Percentiles rank a stretch among this genome's conserved stretches.
phyloP scores from a whole-genome alignment of 805 yeast genomes.

The Isabelozyma rhagii region DNA sequence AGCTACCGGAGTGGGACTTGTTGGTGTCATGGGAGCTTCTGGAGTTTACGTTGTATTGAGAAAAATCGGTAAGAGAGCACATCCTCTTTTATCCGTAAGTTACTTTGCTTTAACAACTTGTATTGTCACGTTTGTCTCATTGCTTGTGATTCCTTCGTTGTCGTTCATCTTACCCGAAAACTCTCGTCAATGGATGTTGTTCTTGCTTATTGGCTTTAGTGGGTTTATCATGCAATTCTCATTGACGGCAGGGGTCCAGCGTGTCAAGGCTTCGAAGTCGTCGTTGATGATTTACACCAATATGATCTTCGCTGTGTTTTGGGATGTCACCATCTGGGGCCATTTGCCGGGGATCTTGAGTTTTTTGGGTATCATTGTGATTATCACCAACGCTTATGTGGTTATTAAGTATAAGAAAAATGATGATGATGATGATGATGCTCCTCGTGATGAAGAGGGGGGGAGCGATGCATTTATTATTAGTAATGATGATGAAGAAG shows the following conservation, averaged over 20 bases:
- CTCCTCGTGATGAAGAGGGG: conserved; percentile 2
- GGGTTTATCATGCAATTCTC: conserved; percentile 84
- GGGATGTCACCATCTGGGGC: conserved; percentile 71
- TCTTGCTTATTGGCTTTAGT: conserved; percentile 60
- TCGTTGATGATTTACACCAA: conserved; percentile 74
- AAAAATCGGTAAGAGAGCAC: conserved; percentile 73
- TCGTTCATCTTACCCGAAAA: conserved; percentile 60
- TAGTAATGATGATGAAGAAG: conserved; percentile 4
- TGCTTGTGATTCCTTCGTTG: conserved; percentile 55
- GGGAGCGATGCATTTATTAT: not conserved
- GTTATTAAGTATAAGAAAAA: conserved; percentile 53
- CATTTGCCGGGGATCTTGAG: conserved; percentile 72
- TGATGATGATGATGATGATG: conserved; percentile 10
- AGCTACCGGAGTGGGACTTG: conserved; percentile 61
- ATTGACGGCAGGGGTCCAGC: conserved; percentile 77
- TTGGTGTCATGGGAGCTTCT: conserved; percentile 70
- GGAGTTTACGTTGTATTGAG: conserved; percentile 68
- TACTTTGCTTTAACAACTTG: conserved; percentile 66
- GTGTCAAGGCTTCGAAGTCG: conserved; percentile 75
- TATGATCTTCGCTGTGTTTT: conserved; percentile 70
- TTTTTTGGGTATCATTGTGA: conserved; percentile 64
- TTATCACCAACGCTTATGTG: conserved; percentile 60
- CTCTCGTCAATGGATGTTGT: conserved; percentile 62
- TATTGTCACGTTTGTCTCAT: conserved; percentile 50
- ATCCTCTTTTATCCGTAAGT: conserved; percentile 75